Conservation (phyloP, 768 basidiomycete genomes). For the Boletus coccyginus region DNA sequence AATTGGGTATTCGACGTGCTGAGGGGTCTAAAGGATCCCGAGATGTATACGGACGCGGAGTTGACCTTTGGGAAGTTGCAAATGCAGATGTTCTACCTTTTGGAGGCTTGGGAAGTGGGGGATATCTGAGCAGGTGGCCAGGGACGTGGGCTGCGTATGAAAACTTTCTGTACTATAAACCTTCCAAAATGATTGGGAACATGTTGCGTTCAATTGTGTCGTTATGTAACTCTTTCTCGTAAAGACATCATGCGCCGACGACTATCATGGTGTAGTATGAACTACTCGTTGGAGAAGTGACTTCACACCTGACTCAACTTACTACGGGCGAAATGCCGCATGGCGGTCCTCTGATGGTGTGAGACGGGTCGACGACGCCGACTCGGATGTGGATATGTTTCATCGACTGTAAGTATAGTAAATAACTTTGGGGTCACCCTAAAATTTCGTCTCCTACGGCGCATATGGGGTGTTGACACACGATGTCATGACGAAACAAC, state of each 20-base stretch:
- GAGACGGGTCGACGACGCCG: not conserved
- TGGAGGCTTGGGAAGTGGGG: slow-evolving; percentile 31
- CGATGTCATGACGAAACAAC: not conserved
- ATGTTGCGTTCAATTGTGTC: not conserved
- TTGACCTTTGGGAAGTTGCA: slow-evolving; percentile 20
- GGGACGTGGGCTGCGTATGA: not conserved
- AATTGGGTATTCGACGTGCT: slow-evolving; percentile 29
- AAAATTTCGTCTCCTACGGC: not conserved
- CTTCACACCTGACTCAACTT: too few species aligned
- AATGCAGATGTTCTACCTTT: slow-evolving; percentile 26
- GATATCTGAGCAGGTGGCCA: slow-evolving; percentile 16
- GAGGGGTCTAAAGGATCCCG: slow-evolving; percentile 3
- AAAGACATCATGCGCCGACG: too few species aligned
- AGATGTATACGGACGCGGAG: slow-evolving; percentile 15
- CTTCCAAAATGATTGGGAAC: not conserved
- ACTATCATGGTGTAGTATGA: too few species aligned
- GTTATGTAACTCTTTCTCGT: not conserved
- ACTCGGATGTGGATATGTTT: not conserved
- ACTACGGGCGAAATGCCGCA: too few species aligned
- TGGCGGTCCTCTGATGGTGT: not conserved
- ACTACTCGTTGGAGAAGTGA: too few species aligned
- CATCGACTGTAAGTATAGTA: not conserved
- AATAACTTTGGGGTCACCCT: not conserved
- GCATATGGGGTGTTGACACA: not conserved
- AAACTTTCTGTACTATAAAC: not conserved